phyloP scores from a whole-genome alignment of 176 grass and related monocot genomes.

The Rhynchospora tenuis region DNA sequence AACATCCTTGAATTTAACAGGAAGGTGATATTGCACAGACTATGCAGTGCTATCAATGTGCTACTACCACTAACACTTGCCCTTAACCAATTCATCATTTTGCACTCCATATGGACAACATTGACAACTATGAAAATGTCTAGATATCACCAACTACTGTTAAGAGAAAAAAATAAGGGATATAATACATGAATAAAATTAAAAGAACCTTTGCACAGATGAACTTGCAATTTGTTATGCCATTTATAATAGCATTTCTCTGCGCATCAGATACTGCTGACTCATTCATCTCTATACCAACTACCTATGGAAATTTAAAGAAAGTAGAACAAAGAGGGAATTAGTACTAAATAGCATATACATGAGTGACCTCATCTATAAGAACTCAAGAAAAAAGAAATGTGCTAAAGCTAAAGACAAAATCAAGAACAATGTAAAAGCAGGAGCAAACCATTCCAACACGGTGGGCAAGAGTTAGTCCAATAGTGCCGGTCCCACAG shows the following conservation, averaged over 20 bases:
- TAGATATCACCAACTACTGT: neutral
- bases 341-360: neutral
- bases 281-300: conserved; percentile 98
- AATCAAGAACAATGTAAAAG: neutral
- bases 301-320: conserved; percentile 52
- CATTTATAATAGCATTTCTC: conserved; percentile 81
- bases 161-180: neutral
- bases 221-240: conserved; percentile 77
- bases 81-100: neutral
- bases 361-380: neutral
- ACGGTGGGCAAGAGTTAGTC: conserved; percentile 74
- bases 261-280: conserved; percentile 84
- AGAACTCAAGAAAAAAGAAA: neutral
- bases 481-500: conserved; percentile 97
- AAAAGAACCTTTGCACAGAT: conserved; percentile 66
- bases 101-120: neutral
- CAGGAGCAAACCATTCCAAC: conserved; percentile 70
- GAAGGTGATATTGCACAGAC: neutral
- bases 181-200: neutral
- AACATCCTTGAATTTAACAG: neutral
- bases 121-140: neutral
- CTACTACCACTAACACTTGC: neutral
- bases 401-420: neutral
- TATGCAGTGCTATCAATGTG: neutral
- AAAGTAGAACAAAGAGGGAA: conserved; percentile 16